Percentiles rank a stretch among this genome's conserved stretches.
Conservation (phyloP, 2,329 filamentous ascomycete genomes). For the Tolypocladium sp. region DNA sequence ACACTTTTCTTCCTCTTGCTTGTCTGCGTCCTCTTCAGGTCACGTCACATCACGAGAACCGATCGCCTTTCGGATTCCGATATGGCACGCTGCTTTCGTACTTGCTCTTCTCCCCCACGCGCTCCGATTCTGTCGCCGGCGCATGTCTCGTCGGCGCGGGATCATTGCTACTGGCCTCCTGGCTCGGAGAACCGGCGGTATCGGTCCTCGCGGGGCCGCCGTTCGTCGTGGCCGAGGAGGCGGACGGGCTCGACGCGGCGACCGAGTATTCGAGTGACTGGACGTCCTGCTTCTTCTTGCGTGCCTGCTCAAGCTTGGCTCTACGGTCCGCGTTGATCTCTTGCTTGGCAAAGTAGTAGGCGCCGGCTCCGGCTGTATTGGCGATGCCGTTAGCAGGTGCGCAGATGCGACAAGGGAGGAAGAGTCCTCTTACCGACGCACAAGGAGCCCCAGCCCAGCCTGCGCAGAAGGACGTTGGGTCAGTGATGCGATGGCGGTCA, state of each 20-base stretch:
- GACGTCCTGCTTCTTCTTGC: constrained; percentile 52
- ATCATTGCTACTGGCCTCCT: constrained; percentile 59
- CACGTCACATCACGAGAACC: constrained; percentile 50
- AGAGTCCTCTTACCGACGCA: constrained; percentile 57
- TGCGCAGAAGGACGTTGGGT: constrained; percentile 24
- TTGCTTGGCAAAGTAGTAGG: constrained; percentile 93
- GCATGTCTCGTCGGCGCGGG: constrained; percentile 82
- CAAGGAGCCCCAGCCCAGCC: constrained; percentile 86
- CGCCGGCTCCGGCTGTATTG: constrained; percentile 67
- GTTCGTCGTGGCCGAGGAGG: constrained; percentile 26
- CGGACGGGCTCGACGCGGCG: constrained; percentile 24
- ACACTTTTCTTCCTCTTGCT: constrained; percentile 2
- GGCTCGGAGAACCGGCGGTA: constrained; percentile 52
- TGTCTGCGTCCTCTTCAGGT: neutral
- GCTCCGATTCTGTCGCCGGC: constrained; percentile 59
- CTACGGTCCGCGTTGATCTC: constrained; percentile 87
- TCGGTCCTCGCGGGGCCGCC: constrained; percentile 49
- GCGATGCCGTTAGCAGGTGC: constrained; percentile 8
- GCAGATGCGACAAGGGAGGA: neutral
- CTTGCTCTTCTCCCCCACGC: constrained; percentile 71
- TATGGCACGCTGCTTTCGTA: constrained; percentile 77
- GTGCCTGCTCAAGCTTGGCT: constrained; percentile 57
- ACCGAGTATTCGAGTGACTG: constrained; percentile 43
- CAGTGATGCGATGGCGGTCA: neutral
- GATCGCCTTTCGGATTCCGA: constrained; percentile 72